These are phyloP conservation scores for Pseudocercospora cruenta DNA, from an alignment of 2,329 filamentous ascomycete species.

Conservation along the genomic window DNA sequence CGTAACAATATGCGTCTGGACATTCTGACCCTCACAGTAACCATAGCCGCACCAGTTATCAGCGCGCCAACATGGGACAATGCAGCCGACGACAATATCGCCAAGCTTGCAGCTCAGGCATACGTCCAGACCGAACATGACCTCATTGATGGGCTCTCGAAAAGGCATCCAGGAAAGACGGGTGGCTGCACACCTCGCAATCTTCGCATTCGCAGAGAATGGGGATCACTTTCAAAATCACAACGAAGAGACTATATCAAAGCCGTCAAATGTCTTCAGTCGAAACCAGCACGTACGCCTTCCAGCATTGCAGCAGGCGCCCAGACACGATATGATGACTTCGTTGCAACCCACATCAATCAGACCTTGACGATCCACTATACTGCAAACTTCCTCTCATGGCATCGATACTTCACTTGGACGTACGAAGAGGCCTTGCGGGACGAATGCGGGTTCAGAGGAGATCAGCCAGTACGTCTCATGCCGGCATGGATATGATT, in stretches of 20 bases:
- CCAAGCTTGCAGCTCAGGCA: neutral
- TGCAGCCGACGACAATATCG: neutral
- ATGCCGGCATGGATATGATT: neutral
- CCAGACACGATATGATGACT: slow-evolving; percentile 37
- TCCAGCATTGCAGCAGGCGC: slow-evolving; percentile 28
- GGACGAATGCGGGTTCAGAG: slow-evolving; percentile 48
- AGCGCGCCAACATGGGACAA: neutral
- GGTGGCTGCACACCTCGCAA: neutral
- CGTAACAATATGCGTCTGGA: neutral
- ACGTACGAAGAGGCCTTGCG: slow-evolving; percentile 46
- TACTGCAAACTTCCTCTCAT: slow-evolving; percentile 35
- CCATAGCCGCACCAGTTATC: neutral
- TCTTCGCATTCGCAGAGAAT: slow-evolving; percentile 39
- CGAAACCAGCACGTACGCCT: neutral
- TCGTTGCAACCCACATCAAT: slow-evolving; percentile 35
- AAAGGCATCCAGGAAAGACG: neutral
- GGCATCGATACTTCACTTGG: slow-evolving; percentile 48
- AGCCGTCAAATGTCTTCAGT: slow-evolving; percentile 6
- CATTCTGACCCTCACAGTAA: neutral
- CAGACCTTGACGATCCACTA: slow-evolving; percentile 25
- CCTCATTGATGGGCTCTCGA: neutral
- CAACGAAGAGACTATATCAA: slow-evolving; percentile 26
- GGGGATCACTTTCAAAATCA: slow-evolving; percentile 33
- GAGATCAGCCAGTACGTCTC: slow-evolving; percentile 27
- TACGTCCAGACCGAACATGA: neutral